Evolutionary conservation across 345 rosid genomes (phyloP), one percentile per base, ranked within the genome.

Genomic region (Limnanthes douglasii): DNA sequence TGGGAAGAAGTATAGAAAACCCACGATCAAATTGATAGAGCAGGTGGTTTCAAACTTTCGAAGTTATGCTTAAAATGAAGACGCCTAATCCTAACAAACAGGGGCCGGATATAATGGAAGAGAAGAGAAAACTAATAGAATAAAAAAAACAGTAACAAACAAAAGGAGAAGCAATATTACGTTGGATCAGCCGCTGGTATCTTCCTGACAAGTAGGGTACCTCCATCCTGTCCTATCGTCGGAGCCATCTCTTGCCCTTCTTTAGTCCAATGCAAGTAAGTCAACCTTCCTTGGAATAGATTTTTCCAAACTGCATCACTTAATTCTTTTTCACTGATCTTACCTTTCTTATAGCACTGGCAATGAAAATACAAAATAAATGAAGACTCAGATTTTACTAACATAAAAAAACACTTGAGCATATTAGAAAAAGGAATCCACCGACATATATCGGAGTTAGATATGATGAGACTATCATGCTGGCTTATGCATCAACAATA

Each of bases 201-300:
- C 57, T 81, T 90, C 29, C 98, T 73, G 29, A 90, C 62, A 11
- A 90, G 98, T 60, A 80, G 88, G 8, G 96, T 74, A 39, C 79
- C 75, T n/a, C 71, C 74, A 28, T 68, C 50, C 14, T 46, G 63
- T 41, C 75, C 80, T 12, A 64, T 45, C 39, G 75, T 60, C 15
- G 92, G 80, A 34, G 70, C 52, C 92, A 88, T 79, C 20, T 75
- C 75, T 43, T 28, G 58, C 48, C 79, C 95, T 65, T n/a, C n/a
- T 43, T 70, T 77, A 45, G 47, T 64, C 54, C 84, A 65, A 46
- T 74, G 82, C 38, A 80, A 55, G 53, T 45, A 90, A 10, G 94
- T 84, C 63, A 90, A 46, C 51, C 53, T 90, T 13, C 92, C 96
- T 34, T 62, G 69, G 51, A 90, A 67, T 8, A 84, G 27, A 58